A percentile compares a stretch with the other conserved stretches of the same genome.
Evolutionary conservation across 2,329 filamentous ascomycete genomes (phyloP).

Genomic region (Cytospora chrysosperma): DNA sequence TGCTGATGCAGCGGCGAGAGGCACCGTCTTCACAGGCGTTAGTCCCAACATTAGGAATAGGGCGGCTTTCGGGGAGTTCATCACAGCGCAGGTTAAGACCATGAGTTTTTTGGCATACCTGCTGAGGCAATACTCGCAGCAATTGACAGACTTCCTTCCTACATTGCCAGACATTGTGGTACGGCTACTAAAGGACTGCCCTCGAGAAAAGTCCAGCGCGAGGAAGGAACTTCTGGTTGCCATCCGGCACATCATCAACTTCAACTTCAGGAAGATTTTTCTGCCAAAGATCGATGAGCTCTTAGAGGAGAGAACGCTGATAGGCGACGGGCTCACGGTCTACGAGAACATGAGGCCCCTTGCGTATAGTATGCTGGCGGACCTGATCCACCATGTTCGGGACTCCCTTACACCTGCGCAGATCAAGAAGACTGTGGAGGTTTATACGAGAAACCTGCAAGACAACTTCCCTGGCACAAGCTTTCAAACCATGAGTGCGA

Average conservation of each 20-base stretch:
- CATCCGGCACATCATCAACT: conserved; percentile 98
- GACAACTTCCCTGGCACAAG: conserved; percentile 96
- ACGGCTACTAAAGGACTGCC: conserved; percentile 87
- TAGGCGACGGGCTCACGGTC: conserved; percentile 93
- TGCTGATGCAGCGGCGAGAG: conserved; percentile 73
- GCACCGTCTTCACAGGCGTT: conserved; percentile 86
- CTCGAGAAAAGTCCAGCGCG: conserved; percentile 87
- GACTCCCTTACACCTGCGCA: conserved; percentile 86
- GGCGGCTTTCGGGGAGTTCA: conserved; percentile 93
- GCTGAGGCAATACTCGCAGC: conserved; percentile 80
- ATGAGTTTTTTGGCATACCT: conserved; percentile 98
- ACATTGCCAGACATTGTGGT: conserved; percentile 87
- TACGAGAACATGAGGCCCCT: conserved; percentile 95
- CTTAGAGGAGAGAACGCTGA: conserved; percentile 87
- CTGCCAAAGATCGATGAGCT: conserved; percentile 92
- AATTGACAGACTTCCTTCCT: conserved; percentile 83
- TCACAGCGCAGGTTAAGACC: conserved; percentile 97
- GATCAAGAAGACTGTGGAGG: conserved; percentile 92
- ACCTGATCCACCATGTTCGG: conserved; percentile 94
- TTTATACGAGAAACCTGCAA: conserved; percentile 94
- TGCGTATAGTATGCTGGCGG: conserved; percentile 97
- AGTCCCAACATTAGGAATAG: conserved; percentile 92
- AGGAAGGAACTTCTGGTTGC: conserved; percentile 95
- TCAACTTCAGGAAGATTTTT: conserved; percentile 96
- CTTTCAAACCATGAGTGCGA: conserved; percentile 99